Conservation (phyloP, 306 rosid genomes). For the Potentilla sterilis region DNA sequence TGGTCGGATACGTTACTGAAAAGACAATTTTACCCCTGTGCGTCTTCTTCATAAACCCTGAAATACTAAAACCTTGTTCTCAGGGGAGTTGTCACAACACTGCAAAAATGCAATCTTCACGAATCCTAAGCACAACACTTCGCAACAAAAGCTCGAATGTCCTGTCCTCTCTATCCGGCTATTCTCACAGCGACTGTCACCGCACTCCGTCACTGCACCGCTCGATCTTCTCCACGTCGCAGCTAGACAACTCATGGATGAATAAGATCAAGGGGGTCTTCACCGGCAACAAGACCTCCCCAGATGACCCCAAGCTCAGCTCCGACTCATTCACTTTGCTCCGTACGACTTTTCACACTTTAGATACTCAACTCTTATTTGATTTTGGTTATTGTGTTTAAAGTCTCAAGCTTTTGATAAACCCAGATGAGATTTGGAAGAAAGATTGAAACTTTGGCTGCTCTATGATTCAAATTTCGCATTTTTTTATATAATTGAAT, state of each 20-base stretch:
- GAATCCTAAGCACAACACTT: conserved; percentile 33
- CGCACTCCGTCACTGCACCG: conserved; percentile 41
- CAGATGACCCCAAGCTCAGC: conserved; percentile 29
- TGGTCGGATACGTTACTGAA: no score
- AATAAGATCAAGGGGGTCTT: conserved; percentile 70
- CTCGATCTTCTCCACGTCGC: conserved; percentile 55
- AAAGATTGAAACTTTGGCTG: neutral
- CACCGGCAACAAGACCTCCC: conserved; percentile 52
- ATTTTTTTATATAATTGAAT: neutral
- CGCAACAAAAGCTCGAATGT: conserved; percentile 7
- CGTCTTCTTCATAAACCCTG: neutral
- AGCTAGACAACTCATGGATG: conserved; percentile 66
- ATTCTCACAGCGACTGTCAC: conserved; percentile 14
- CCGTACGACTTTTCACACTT: conserved; percentile 26
- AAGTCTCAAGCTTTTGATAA: neutral
- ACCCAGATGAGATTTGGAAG: neutral
- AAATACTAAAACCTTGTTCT: neutral
- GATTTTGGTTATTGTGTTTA: neutral
- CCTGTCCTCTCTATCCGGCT: conserved; percentile 5
- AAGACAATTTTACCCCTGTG: no score
- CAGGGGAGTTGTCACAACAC: neutral
- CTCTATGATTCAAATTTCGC: neutral
- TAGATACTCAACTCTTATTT: neutral
- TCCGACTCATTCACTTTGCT: conserved; percentile 61
- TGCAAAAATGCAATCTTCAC: conserved; percentile 36